Percentiles rank a stretch among this genome's conserved stretches.
Evolutionary conservation across 164 flowering plant genomes (phyloP).

Genomic region (Macadamia integrifolia): DNA sequence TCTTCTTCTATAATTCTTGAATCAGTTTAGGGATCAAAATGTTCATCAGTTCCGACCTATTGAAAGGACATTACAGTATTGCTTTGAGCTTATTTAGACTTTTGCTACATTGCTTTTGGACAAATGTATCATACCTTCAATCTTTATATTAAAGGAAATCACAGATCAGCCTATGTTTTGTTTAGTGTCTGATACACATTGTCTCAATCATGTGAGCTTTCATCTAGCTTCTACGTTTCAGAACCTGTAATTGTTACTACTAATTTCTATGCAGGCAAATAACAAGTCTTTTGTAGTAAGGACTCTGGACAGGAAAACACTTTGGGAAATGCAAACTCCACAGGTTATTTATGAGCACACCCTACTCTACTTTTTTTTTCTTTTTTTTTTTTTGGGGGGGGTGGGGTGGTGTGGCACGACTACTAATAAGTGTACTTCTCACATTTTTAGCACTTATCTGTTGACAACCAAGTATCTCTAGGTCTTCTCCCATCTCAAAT

Average conservation of each 20-base stretch:
- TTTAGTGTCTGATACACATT: too few species aligned
- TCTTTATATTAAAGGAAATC: too few species aligned
- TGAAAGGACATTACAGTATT: not conserved
- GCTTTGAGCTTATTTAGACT: not conserved
- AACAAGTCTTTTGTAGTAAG: slow-evolving; percentile 65
- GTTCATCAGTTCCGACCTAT: not conserved
- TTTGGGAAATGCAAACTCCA: slow-evolving; percentile 99
- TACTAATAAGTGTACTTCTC: too few species aligned
- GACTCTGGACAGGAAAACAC: slow-evolving; percentile 85
- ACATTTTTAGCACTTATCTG: too few species aligned
- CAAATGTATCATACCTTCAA: too few species aligned
- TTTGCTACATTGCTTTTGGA: too few species aligned
- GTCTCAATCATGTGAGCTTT: not conserved
- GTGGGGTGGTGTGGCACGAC: too few species aligned
- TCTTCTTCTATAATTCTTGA: too few species aligned
- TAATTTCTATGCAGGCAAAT: slow-evolving; percentile 61
- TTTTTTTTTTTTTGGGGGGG: not conserved
- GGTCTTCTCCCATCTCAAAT: too few species aligned
- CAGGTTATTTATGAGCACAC: slow-evolving; percentile 41
- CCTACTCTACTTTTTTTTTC: not conserved
- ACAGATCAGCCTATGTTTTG: too few species aligned
- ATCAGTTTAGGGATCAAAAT: not conserved
- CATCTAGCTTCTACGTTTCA: not conserved
- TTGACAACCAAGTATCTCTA: too few species aligned
- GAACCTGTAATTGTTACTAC: not conserved